Evolutionary conservation across 2,329 filamentous ascomycete species (phyloP), one percentile per base, ranked within the genome.

Genomic region (Furcasterigmium sp.): DNA sequence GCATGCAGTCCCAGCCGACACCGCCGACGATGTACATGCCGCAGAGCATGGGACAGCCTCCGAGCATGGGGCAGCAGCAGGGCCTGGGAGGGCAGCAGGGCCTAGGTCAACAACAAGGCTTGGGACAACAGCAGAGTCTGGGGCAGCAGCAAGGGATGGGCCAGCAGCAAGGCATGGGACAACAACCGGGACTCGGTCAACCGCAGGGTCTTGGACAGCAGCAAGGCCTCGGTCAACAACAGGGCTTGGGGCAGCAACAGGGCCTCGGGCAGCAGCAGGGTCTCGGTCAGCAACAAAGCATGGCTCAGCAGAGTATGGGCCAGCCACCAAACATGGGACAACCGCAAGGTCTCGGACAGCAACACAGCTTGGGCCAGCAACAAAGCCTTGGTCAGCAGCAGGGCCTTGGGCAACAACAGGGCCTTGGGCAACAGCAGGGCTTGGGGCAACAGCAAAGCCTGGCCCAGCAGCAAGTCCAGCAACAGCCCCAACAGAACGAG

Each of bases 1-100:
- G 65, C 46, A 74, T 66, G 51, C 67, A 64, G 51, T 56, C 65
- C 34, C 61, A 65, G 52, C 50, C 62, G 13, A 61, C 62, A 37
- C 56, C 60, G 25, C 56, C 62, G 20, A 58, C 63, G 13, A 63
- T 67, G 61, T 55, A 67, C 36, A 61, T 64, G 39, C 61, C 62
- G 30, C 47, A 49, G 34, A 39, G 37, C 34, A 41, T 49, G 15
- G 46, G 47, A 14, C 45, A 47, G 37, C 45, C 47, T 28, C 46
- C 36, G 17, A 40, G 40, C 32, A 21, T 48, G 37, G 46, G 46
- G n/a, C 46, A 48, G 28, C 46, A 43, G n/a, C 46, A 48, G 34
- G 44, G 44, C 13, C 44, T 48, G 8, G 44, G 46, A n/a, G 29
- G 20, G 17, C 43, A 45, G 28, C 43, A 45, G 36, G 46, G 44